Evolutionary conservation across 2,329 filamentous ascomycete genomes (phyloP), one percentile per base, ranked within the genome.

Genomic region (Torrubiella hemipterigena): DNA sequence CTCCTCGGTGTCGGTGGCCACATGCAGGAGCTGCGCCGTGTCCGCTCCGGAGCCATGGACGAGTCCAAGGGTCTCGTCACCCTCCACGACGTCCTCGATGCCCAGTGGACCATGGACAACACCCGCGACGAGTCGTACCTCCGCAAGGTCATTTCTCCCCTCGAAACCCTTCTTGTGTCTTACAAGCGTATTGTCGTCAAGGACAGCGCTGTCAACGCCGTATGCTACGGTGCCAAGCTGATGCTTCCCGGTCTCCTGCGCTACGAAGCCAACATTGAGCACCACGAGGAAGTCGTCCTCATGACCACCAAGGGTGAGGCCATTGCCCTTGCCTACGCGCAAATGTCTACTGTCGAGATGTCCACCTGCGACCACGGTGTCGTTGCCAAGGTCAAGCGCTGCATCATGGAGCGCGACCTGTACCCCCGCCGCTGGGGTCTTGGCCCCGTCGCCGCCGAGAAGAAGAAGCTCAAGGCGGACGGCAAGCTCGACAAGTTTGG

Each of bases 251-350:
- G 91, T 65, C 72, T 98, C 33, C 65, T 98, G 41, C 77, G 91
- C 54, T 96, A 93, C 56, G 87, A 95, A 68, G 66, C 80, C 46
- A 83, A 74, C 40, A 94, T 96, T 54, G 86, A 96, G 59, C 76
- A 91, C 40, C 79, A 94, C 55, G 91, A 98, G 58, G 91, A 98
- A 63, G 79, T 96, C 50, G 86, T 98, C 22, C 68, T 98, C 38
- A 96, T 98, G 80, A 96, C 91, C 35, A 96, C 91, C 51, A 98
- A 98, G 73, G 91, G 91, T 49, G 91, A 98, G 66, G 91, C 91
- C 27, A 95, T 98, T 51, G 91, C 91, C 37, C 74, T 98, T 39
- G 91, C 82, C 49, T 93, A 95, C 49, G 86, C 91, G 13, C 84
- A 93, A 59, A 98, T 98, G 91, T 94, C 86, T 23, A 93, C 87